Evolutionary conservation across 108 stramenopile species (phyloP), one percentile per base, ranked within the genome.

Genomic region (Cyclotella baltica): DNA sequence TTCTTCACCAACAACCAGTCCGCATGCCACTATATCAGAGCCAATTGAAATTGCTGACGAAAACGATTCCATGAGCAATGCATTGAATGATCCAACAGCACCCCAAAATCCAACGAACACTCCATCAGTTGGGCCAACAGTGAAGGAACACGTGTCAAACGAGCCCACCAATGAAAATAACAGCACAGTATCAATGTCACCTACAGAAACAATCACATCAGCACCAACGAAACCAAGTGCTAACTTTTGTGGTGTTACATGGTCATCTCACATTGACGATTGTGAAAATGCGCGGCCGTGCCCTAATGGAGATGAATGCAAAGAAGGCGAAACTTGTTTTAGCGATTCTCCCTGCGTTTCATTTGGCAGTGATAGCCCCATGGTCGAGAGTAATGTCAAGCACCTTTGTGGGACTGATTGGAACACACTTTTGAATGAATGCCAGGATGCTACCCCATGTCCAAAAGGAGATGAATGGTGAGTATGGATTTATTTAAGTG

Each of bases 271-370:
- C 51, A 20, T 55, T 1, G 50, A 71, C 55, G 62, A 73, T 51
- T 78, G 77, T 34, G 70, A 19, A 0, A 70, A 57, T 71, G 58
- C 67, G 16, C 18, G 28, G 23, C 76, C 76, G 30, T 77, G 76
- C 33, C 76, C 76, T 1, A 61, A 28, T 0, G 76, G 76, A 3
- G 67, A 77, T 50, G 76, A 77, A 48, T 77, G 76, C 46, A n/a
- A 47, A 31, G 10, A 47, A 35, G 76, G 59, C 25, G 66, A 77
- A 31, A 62, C 56, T 23, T 77, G 76, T 36, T 77, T 77, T 47
- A 62, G 37, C 53, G 48, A 30, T n/a, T 62, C 59, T 62, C 76
- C 76, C 0, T 77, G 76, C 53, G 67, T 68, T 50, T 23, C 53
- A 35, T 23, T 4, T 18, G 22, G 22, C 25, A 40, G 43, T 30